Base-by-base conservation (phyloP, 306 rosid species). In the Datisca glomerata region DNA sequence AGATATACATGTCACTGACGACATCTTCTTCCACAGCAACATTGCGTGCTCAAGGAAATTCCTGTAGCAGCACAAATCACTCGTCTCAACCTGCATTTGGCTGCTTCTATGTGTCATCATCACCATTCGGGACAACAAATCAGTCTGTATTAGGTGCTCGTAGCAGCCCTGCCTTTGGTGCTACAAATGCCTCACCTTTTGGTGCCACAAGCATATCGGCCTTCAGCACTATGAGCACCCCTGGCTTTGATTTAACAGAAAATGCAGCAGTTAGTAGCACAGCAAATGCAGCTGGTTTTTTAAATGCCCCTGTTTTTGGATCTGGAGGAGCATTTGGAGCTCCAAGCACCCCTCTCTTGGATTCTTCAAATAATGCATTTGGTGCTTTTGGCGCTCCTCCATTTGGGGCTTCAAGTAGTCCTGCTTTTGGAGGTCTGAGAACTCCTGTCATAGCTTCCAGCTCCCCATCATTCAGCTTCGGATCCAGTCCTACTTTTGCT, bases 41-140 rank as follows among this genome's bases (percentile, higher is more conserved):
- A n/a, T n/a, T 14, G 31, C 61, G 85, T 38, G 50, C 92, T 59
- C 86, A 75, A 72, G 36, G 87, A 49, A 81, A 70, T 65, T 76
- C 94, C 34, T 91, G 80, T 55, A 85, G 93, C 54, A 64, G 66
- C 56, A 49, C 94, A 24, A 28, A 55, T 24, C 96, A 78, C 45
- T 75, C 66, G 39, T 78, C 98, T 31, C 96, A 80, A 49, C 80
- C 94, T 20, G 84, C 92, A 37, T 85, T 89, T 49, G 98, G 99
- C 39, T 78, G 79, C 68, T 73, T 78, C 51, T 84, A 84, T 67
- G 92, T 92, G 55, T 70, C 93, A 39, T 61, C 94, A 44, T 64
- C 87, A 45, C 86, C 94, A 57, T 78, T 86, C 54, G 93, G 82
- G 38, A 82, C 68, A 38, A 34, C 87, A 28, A 50, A 60, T 35